Evolutionary conservation across 2,329 filamentous ascomycete species (phyloP).

Genomic region (Colletotrichum camelliae): DNA sequence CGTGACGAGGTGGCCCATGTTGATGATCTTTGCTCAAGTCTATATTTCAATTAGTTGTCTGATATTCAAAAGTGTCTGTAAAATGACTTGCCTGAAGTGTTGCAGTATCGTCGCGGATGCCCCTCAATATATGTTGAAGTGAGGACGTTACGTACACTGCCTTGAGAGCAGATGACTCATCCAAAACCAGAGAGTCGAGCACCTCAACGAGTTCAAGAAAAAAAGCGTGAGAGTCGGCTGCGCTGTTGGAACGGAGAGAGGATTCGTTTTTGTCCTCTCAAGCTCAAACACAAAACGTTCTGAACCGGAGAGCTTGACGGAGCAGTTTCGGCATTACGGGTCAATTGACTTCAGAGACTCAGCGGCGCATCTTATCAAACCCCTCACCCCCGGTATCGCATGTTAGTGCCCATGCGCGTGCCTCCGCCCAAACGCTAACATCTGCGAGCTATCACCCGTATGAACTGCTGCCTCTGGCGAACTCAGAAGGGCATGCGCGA

Average conservation of each 20-base stretch:
- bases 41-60: neutral
- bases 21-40: neutral
- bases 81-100: neutral
- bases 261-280: neutral
- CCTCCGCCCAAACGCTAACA: neutral
- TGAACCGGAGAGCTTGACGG: neutral
- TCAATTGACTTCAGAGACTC: neutral
- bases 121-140: neutral
- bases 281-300: neutral
- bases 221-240: neutral
- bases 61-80: neutral
- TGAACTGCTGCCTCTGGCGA: neutral
- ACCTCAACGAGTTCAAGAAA: neutral
- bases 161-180: conserved; percentile 8
- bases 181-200: neutral
- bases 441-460: neutral
- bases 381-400: neutral
- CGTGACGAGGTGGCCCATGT: conserved; percentile 30
- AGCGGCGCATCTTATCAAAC: neutral
- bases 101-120: neutral
- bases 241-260: neutral
- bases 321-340: conserved; percentile 1
- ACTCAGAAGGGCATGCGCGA: neutral
- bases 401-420: neutral
- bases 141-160: conserved; percentile 1